Evolutionary conservation across 2,329 filamentous ascomycete species (phyloP).

Genomic region (Talaromyces sp.): DNA sequence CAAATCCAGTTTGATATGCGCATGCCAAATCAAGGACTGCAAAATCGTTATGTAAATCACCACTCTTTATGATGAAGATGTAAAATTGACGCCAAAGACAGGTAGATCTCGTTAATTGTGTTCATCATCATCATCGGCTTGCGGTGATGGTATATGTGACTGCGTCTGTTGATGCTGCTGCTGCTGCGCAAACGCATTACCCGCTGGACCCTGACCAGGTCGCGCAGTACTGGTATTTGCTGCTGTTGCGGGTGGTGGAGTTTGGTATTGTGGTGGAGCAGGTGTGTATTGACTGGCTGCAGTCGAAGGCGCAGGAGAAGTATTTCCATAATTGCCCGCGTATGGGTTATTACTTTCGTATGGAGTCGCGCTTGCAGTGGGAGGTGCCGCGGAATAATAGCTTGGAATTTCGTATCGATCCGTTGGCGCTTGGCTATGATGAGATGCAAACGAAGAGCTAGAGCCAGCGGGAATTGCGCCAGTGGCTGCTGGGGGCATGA

Average conservation of each 20-base stretch:
- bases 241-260: not conserved
- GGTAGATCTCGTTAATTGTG: not conserved
- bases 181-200: conserved; percentile 23
- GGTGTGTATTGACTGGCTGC: conserved; percentile 7
- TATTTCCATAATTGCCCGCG: not conserved
- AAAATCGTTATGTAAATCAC: not conserved
- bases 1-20: conserved; percentile 5
- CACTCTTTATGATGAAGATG: not conserved
- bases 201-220: not conserved
- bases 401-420: conserved; percentile 15
- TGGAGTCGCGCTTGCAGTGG: not conserved
- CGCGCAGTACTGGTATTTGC: not conserved
- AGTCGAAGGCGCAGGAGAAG: not conserved
- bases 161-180: conserved; percentile 16
- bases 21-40: not conserved
- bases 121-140: conserved; percentile 9
- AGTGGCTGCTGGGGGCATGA: not conserved
- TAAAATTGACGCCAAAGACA: not conserved
- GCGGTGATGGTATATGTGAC: not conserved
- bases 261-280: conserved; percentile 12
- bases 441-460: not conserved
- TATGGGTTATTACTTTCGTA: conserved; percentile 11
- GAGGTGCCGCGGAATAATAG: conserved; percentile 13
- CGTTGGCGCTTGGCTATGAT: not conserved
- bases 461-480: conserved; percentile 2